These are phyloP conservation scores for Leavenworthia alabamica DNA, from an alignment of 345 rosid species.

Conservation along the genomic window DNA sequence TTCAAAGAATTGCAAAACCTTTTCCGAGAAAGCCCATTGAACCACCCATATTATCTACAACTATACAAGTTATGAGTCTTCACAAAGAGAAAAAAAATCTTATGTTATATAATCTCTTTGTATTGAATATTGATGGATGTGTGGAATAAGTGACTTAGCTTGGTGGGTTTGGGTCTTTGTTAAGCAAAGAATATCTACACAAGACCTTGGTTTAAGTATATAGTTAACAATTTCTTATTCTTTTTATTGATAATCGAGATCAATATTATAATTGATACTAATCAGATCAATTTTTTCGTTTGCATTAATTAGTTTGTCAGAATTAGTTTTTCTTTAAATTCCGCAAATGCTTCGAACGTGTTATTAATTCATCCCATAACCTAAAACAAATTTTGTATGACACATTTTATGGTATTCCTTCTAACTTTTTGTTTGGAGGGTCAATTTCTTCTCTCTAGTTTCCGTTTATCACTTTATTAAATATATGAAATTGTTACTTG, in stretches of 20 bases:
- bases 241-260: neutral
- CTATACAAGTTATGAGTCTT: neutral
- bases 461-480: neutral
- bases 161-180: constrained; percentile 13
- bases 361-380: no score
- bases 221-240: neutral
- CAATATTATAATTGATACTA: neutral
- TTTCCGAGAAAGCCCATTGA: constrained; percentile 52
- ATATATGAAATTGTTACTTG: neutral
- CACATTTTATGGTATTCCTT: neutral
- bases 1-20: constrained; percentile 35
- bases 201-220: constrained; percentile 11
- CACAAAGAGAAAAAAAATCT: neutral
- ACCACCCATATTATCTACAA: constrained; percentile 46
- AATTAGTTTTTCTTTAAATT: neutral
- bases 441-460: neutral
- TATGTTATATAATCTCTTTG: neutral
- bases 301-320: neutral
- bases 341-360: no score
- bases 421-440: neutral
- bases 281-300: neutral
- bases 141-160: constrained; percentile 4
- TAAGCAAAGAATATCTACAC: constrained; percentile 18
- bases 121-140: constrained; percentile 2
- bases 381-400: no score